Conservation (phyloP, 352 stramenopile genomes). For the Globisporangium emineosum region DNA sequence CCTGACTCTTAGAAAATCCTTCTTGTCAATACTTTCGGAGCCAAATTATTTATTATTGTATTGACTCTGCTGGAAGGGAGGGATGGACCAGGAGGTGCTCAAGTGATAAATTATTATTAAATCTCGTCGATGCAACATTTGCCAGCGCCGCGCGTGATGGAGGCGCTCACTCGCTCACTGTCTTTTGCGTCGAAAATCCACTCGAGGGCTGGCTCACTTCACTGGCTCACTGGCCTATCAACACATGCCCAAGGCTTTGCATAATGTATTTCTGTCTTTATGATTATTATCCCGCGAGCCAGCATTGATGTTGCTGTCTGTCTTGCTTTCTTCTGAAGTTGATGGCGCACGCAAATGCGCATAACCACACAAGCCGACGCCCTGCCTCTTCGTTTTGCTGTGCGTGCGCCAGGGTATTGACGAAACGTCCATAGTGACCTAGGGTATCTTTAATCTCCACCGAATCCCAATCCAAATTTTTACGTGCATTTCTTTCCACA, state of each 20-base stretch:
- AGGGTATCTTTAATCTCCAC: background rate
- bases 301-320: background rate
- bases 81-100: no score
- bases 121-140: background rate
- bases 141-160: background rate
- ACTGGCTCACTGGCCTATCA: no score
- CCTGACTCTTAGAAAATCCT: background rate
- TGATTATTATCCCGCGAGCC: background rate
- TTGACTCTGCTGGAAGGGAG: no score
- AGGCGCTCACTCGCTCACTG: background rate
- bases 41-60: no score
- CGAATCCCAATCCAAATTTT: background rate
- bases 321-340: background rate
- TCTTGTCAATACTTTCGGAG: background rate
- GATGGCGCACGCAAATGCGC: background rate
- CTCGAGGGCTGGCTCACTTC: background rate
- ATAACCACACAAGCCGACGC: background rate
- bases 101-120: background rate
- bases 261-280: background rate
- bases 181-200: background rate
- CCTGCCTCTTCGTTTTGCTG: background rate
- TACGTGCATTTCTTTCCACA: background rate
- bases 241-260: no score
- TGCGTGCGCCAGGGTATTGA: background rate
- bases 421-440: background rate